These are phyloP conservation scores for Turritis glabra DNA, from an alignment of 345 rosid species.

Conservation along the genomic window DNA sequence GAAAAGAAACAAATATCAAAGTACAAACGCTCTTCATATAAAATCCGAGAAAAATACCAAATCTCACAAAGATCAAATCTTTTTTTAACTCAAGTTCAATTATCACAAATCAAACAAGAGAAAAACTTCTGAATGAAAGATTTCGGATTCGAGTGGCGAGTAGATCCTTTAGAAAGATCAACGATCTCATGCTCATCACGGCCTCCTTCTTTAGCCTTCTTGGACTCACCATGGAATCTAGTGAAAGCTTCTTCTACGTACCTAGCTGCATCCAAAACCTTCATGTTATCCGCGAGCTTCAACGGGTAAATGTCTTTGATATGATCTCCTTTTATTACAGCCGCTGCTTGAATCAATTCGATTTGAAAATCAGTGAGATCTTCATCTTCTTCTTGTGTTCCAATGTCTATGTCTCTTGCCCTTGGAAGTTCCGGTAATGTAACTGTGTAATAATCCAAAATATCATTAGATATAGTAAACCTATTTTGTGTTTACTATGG, in stretches of 20 bases:
- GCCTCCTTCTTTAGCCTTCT: slow-evolving; percentile 48
- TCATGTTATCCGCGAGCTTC: slow-evolving; percentile 55
- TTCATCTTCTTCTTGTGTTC: slow-evolving; percentile 45
- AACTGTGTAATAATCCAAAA: too few species aligned
- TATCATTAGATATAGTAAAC: too few species aligned
- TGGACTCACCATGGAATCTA: slow-evolving; percentile 45
- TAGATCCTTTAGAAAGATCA: slow-evolving; percentile 24
- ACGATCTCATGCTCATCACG: slow-evolving; percentile 43
- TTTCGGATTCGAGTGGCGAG: slow-evolving; percentile 33
- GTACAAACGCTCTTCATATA: neutral
- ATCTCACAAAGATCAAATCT: neutral
- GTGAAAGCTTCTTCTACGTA: slow-evolving; percentile 54
- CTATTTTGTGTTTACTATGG: too few species aligned
- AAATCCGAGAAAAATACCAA: slow-evolving; percentile 4
- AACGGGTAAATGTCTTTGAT: slow-evolving; percentile 45
- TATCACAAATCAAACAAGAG: slow-evolving; percentile 61
- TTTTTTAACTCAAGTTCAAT: slow-evolving; percentile 17
- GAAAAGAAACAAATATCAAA: neutral
- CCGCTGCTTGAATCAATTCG: slow-evolving; percentile 62
- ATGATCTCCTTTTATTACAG: slow-evolving; percentile 61
- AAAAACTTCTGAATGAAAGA: slow-evolving; percentile 44
- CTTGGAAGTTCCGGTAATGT: slow-evolving; percentile 51
- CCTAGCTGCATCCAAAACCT: slow-evolving; percentile 43
- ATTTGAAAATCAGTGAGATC: slow-evolving; percentile 59
- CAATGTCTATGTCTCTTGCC: slow-evolving; percentile 38